Base-by-base conservation (phyloP, 1,284 basidiomycete species). In the Sporisorium sorghi region DNA sequence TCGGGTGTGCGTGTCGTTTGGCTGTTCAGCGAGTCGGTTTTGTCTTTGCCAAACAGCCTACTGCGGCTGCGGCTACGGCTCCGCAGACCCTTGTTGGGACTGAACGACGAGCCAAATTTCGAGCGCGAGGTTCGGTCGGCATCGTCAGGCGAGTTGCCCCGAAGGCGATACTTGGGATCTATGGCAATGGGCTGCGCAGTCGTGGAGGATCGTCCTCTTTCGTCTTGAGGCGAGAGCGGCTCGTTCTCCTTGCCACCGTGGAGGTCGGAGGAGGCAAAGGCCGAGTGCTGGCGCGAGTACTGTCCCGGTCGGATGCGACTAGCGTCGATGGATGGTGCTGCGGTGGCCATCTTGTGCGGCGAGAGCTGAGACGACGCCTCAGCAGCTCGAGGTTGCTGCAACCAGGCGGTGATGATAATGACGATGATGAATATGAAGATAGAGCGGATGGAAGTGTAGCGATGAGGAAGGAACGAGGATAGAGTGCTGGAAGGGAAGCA, bases 141-240 rank as follows among this genome's bases (percentile, higher is more conserved):
- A 23, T 66, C 50, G 5, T 75, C 73, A 12, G 73, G 69, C 12
- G 73, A 76, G 30, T 54, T 72, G 43, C 73, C 73, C 17, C 73
- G 64, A 39, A 76, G 73, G 43, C 73, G 60, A 23, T 65, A 76
- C 15, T 69, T 72, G 2, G 73, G 52, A 49, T 76, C 73, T 12
- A 69, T 54, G 14, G 58, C 24, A 30, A 67, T 46, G 12, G 74
- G 58, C 32, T 63, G 58, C 21, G 63, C 51, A 14, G 46, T 33
- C 39, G n/a, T 42, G 1, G 47, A 11, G 2, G 52, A 37, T 35
- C 58, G 44, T 33, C 62, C 62, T 8, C 54, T 23, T 9, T 58
- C 58, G 9, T 42, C 33, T 5, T 49, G 51, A n/a, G 58, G 47
- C 2, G 55, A 59, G 26, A 59, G 49, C 4, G 73, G 66, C 28